A percentile compares a stretch with the other conserved stretches of the same genome.
These are phyloP conservation scores for Stemphylium vesicarium DNA, from an alignment of 2,329 filamentous ascomycete species.

Conservation along the genomic window DNA sequence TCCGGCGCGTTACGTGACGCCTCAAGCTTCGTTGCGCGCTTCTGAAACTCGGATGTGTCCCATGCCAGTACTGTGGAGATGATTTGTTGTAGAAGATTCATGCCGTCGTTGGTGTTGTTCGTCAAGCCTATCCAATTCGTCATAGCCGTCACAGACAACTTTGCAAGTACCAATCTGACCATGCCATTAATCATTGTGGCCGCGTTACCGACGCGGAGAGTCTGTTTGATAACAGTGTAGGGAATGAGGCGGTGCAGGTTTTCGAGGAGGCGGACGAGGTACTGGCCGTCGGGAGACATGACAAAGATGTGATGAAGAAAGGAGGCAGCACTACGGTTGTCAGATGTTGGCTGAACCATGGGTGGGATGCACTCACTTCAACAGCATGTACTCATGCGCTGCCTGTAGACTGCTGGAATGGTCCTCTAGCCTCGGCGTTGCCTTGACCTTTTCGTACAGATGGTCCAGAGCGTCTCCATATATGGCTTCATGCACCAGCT, in stretches of 20 bases:
- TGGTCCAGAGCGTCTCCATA: slow-evolving; percentile 72
- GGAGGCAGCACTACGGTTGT: slow-evolving; percentile 66
- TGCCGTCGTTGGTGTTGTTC: slow-evolving; percentile 73
- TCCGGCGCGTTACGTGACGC: slow-evolving; percentile 64
- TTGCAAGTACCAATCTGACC: slow-evolving; percentile 75
- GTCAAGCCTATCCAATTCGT: slow-evolving; percentile 83
- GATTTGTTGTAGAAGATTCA: slow-evolving; percentile 81
- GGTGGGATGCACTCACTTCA: slow-evolving; percentile 64
- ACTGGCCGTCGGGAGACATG: slow-evolving; percentile 75
- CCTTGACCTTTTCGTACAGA: slow-evolving; percentile 66
- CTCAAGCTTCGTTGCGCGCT: slow-evolving; percentile 68
- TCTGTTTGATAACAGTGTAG: slow-evolving; percentile 74
- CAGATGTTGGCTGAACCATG: not conserved
- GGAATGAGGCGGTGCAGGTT: slow-evolving; percentile 74
- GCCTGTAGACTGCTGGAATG: slow-evolving; percentile 68
- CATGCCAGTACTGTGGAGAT: slow-evolving; percentile 74
- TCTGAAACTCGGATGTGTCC: slow-evolving; percentile 74
- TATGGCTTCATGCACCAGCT: slow-evolving; percentile 69
- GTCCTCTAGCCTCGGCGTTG: slow-evolving; percentile 67
- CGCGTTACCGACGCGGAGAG: slow-evolving; percentile 76
- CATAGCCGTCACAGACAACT: slow-evolving; percentile 73
- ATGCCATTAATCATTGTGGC: slow-evolving; percentile 82
- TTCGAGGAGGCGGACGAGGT: slow-evolving; percentile 72
- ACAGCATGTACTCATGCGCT: slow-evolving; percentile 70
- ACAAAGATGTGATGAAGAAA: slow-evolving; percentile 77